Evolutionary conservation across 768 basidiomycete species (phyloP).

Genomic region (Zangia roseola): DNA sequence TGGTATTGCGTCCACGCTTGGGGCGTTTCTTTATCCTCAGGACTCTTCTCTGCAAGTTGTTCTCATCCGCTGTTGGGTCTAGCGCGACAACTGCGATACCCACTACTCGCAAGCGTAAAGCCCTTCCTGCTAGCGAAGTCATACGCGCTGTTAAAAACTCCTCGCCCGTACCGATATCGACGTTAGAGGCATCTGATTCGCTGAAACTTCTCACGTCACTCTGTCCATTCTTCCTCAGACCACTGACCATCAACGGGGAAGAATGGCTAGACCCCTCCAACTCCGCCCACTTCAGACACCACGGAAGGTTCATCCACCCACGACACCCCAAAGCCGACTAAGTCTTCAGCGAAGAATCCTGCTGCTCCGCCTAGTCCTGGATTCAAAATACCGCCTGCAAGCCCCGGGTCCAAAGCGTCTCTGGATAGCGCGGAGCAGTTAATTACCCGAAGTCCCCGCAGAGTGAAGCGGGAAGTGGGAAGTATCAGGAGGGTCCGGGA

Average conservation of each 20-base stretch:
- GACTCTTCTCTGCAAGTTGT: slow-evolving; percentile 47
- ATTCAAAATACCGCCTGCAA: slow-evolving; percentile 40
- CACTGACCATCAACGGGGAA: slow-evolving; percentile 56
- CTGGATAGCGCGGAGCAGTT: slow-evolving; percentile 61
- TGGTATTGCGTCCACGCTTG: slow-evolving; percentile 47
- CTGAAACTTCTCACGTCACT: slow-evolving; percentile 60
- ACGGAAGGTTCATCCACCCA: slow-evolving; percentile 8
- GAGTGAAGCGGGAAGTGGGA: slow-evolving; percentile 68
- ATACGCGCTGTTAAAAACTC: slow-evolving; percentile 72
- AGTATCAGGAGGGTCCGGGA: slow-evolving; percentile 79
- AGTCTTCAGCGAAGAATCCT: slow-evolving; percentile 23
- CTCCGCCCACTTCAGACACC: slow-evolving; percentile 18
- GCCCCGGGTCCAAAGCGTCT: slow-evolving; percentile 51
- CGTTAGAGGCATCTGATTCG: slow-evolving; percentile 76
- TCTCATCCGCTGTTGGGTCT: slow-evolving; percentile 60
- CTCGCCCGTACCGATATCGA: slow-evolving; percentile 76
- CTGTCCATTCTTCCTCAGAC: slow-evolving; percentile 80
- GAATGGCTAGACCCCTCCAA: slow-evolving; percentile 50
- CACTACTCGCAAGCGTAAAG: slow-evolving; percentile 65
- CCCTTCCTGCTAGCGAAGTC: slow-evolving; percentile 67
- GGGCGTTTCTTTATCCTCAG: slow-evolving; percentile 42
- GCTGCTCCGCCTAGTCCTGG: slow-evolving; percentile 39
- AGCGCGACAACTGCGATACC: slow-evolving; percentile 52
- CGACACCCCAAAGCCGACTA: slow-evolving; percentile 37
- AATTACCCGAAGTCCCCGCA: slow-evolving; percentile 66